Evolutionary conservation across 1,139 yeast species (phyloP).

Genomic region (Suhomyces choctaworum): DNA sequence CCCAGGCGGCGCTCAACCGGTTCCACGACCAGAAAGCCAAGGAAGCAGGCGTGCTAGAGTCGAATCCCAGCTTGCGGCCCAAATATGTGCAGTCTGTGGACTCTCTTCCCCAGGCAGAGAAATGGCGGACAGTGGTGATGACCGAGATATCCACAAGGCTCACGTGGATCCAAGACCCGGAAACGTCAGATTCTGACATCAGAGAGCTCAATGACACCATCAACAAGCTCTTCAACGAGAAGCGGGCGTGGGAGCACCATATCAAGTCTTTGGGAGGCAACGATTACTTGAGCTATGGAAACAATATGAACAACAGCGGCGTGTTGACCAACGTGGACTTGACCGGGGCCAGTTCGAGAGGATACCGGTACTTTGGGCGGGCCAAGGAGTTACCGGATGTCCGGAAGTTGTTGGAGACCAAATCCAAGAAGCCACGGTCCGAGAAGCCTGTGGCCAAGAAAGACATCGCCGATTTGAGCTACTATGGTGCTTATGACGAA

Average conservation of each 20-base stretch:
- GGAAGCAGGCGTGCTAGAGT: constrained; percentile 60
- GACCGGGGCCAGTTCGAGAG: constrained; percentile 31
- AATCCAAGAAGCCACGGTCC: constrained; percentile 15
- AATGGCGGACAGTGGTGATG: constrained; percentile 67
- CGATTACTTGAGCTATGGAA: constrained; percentile 16
- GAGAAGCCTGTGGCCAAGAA: constrained; percentile 20
- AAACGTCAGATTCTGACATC: constrained; percentile 59
- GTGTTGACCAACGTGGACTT: constrained; percentile 18
- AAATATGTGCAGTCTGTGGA: constrained; percentile 55
- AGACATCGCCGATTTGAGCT: constrained; percentile 22
- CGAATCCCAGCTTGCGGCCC: constrained; percentile 62
- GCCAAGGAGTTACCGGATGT: constrained; percentile 83
- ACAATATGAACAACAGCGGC: constrained; percentile 26
- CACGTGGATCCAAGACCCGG: constrained; percentile 63
- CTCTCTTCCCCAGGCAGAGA: constrained; percentile 67
- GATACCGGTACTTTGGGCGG: constrained; percentile 78
- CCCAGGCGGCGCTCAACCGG: constrained; percentile 68
- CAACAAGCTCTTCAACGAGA: constrained; percentile 23
- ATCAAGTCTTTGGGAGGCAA: constrained; percentile 38
- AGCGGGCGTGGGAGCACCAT: constrained; percentile 75
- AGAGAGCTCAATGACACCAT: constrained; percentile 58
- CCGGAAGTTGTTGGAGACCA: constrained; percentile 45
- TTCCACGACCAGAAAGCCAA: constrained; percentile 62
- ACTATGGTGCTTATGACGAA: constrained; percentile 52
- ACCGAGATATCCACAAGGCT: constrained; percentile 64